Base-by-base conservation (phyloP, 1,139 yeast species). In the Candida sanyaensis region DNA sequence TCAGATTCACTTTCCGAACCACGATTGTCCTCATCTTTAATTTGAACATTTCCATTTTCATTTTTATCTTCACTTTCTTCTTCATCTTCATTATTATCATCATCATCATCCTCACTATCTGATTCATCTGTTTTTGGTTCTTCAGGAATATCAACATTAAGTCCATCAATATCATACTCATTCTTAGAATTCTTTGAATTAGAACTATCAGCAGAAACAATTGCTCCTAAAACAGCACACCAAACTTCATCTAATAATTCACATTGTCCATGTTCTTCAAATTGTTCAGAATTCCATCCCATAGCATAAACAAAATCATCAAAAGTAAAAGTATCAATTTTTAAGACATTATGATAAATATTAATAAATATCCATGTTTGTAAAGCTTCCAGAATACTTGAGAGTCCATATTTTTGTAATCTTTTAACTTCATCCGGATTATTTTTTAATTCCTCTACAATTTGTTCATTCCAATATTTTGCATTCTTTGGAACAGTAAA, bases 291-390 rank as follows among this genome's bases (percentile, higher is more conserved):
- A 45, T 66, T 68, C 87, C 87, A 81, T 10, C 76, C 75, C 68
- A 89, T 70, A 2, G 87, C 84, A 50, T 81, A 81, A 5, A 86
- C 62, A 59, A 83, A 87, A 60, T 88, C 95, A 64, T 89, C 96
- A 68, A 86, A 87, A 0, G 95, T 85, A 55, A 88, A 86, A 0
- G 88, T 80, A 59, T 86, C 92, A 21, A 89, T 69, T 12, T 78
- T 64, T 43, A 88, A 68, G 1, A 88, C 83, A 30, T 77, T 77
- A 55, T 83, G 83, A 60, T 84, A 89, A 45, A 88, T 79, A 60
- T 88, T 88, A 42, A 88, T 66, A 56, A 89, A 89, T 6, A 81
- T 71, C 96, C 96, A 89, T 4, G 79, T 66, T 61, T 87, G 92
- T 33, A 89, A 63, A 1, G 86, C 79, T 46, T 78, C 79, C 51